These are phyloP conservation scores for Trypethelium eluteriae DNA, from an alignment of 495 filamentous ascomycete genomes.

Conservation along the genomic window DNA sequence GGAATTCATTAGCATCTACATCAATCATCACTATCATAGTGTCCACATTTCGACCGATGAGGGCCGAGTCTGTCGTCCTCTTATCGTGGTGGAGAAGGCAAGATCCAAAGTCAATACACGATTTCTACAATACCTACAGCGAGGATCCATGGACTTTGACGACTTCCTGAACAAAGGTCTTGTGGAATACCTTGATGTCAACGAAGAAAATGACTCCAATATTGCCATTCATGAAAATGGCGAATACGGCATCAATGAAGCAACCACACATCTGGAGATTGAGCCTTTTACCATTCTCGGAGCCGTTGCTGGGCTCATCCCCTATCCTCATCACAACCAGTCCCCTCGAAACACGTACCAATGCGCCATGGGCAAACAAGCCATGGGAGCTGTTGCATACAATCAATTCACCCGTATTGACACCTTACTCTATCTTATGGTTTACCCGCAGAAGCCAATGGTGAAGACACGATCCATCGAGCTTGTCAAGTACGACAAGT, in stretches of 20 bases:
- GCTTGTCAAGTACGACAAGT: constrained; percentile 91
- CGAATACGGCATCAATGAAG: constrained; percentile 54
- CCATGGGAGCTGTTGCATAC: constrained; percentile 92
- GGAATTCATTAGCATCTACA: constrained; percentile 89
- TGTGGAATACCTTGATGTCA: constrained; percentile 94
- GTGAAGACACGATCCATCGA: constrained; percentile 96
- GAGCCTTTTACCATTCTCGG: constrained; percentile 96
- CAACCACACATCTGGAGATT: constrained; percentile 90
- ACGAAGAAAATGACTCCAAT: constrained; percentile 94
- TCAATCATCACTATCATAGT: constrained; percentile 82
- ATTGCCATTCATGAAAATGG: constrained; percentile 75
- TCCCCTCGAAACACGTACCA: constrained; percentile 98
- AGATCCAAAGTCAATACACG: constrained; percentile 67
- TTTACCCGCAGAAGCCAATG: constrained; percentile 96
- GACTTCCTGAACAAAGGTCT: constrained; percentile 83
- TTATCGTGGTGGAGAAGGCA: constrained; percentile 86
- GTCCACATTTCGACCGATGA: constrained; percentile 97
- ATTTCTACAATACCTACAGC: constrained; percentile 69
- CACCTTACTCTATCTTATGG: constrained; percentile 88
- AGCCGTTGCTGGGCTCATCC: constrained; percentile 94
- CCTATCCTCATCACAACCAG: constrained; percentile 98
- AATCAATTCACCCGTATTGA: constrained; percentile 97
- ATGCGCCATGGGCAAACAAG: constrained; percentile 99
- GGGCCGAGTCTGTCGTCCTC: constrained; percentile 86
- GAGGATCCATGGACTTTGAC: constrained; percentile 77